Conservation (phyloP, 2,329 filamentous ascomycete genomes). For the Hirsutella minnesotensis region DNA sequence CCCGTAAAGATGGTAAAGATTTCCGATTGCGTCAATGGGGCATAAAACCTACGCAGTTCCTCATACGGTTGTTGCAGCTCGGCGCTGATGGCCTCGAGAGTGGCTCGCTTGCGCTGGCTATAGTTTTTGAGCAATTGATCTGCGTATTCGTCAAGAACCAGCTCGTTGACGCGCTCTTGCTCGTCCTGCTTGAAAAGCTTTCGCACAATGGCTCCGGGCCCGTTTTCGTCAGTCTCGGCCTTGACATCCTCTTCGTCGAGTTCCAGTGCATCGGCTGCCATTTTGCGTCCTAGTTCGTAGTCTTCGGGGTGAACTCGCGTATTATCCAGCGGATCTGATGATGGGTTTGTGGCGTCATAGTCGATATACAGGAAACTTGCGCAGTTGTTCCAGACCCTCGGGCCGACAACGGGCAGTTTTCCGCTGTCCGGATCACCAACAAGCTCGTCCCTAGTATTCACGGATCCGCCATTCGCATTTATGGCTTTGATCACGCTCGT, state of each 20-base stretch:
- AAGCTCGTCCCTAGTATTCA: conserved; percentile 75
- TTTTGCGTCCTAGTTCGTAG: conserved; percentile 95
- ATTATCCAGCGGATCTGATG: conserved; percentile 88
- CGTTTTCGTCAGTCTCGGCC: conserved; percentile 82
- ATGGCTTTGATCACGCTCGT: conserved; percentile 65
- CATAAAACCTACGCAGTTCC: conserved; percentile 76
- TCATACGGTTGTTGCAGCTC: conserved; percentile 91
- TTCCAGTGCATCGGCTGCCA: conserved; percentile 93
- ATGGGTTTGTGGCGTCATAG: conserved; percentile 69
- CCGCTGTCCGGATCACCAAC: conserved; percentile 77
- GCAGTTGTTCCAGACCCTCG: conserved; percentile 91
- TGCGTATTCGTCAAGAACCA: conserved; percentile 93
- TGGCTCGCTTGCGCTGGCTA: conserved; percentile 88
- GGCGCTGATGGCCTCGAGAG: conserved; percentile 88
- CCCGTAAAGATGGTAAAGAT: conserved; percentile 96
- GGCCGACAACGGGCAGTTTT: conserved; percentile 68
- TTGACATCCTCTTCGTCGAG: conserved; percentile 97
- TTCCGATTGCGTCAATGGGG: conserved; percentile 57
- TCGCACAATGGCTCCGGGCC: conserved; percentile 78
- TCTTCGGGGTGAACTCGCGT: conserved; percentile 97
- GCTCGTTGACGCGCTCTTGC: conserved; percentile 89
- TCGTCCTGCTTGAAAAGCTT: conserved; percentile 92
- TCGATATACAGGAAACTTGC: conserved; percentile 89
- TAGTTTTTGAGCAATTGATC: conserved; percentile 90
- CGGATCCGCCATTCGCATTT: conserved; percentile 77